phyloP scores from a whole-genome alignment of 2,329 filamentous ascomycete species.

The Karstenula rhodostoma region DNA sequence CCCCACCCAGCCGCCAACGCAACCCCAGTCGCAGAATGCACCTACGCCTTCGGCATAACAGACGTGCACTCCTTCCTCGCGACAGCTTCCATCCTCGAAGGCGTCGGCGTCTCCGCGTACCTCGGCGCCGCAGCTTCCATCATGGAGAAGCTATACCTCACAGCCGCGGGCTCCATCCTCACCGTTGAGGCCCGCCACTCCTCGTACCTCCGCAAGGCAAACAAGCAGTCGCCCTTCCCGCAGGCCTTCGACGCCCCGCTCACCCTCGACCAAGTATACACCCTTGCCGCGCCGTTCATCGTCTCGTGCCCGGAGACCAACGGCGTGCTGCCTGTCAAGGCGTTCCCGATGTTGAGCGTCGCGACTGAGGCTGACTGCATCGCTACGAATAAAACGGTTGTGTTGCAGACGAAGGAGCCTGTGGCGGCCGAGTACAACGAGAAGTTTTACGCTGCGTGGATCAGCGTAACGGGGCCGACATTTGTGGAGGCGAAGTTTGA shows the following conservation, averaged over 20 bases:
- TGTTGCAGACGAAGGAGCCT: slow-evolving; percentile 33
- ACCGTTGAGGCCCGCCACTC: slow-evolving; percentile 72
- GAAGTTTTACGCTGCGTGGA: slow-evolving; percentile 48
- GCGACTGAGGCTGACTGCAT: slow-evolving; percentile 23
- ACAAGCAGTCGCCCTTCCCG: slow-evolving; percentile 62
- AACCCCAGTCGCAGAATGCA: slow-evolving; percentile 62
- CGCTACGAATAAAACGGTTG: slow-evolving; percentile 23
- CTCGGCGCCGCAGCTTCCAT: slow-evolving; percentile 69
- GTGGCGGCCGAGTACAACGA: slow-evolving; percentile 25
- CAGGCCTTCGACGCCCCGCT: slow-evolving; percentile 69
- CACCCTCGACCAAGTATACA: slow-evolving; percentile 66
- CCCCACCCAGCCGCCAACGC: slow-evolving; percentile 51
- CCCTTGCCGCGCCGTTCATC: slow-evolving; percentile 71
- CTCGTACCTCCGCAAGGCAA: slow-evolving; percentile 64
- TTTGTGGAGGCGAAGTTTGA: slow-evolving; percentile 33
- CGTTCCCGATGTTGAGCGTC: slow-evolving; percentile 61
- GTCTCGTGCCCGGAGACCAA: slow-evolving; percentile 64
- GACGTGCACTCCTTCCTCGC: slow-evolving; percentile 61
- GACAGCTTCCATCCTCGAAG: slow-evolving; percentile 63
- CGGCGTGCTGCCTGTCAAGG: slow-evolving; percentile 65
- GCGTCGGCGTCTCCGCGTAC: slow-evolving; percentile 66
- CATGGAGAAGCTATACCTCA: slow-evolving; percentile 65
- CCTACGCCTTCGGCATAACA: slow-evolving; percentile 63
- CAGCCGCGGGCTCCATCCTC: slow-evolving; percentile 68
- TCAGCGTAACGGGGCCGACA: slow-evolving; percentile 49